phyloP scores from a whole-genome alignment of 1,284 basidiomycete species.

The Trametes pubescens region DNA sequence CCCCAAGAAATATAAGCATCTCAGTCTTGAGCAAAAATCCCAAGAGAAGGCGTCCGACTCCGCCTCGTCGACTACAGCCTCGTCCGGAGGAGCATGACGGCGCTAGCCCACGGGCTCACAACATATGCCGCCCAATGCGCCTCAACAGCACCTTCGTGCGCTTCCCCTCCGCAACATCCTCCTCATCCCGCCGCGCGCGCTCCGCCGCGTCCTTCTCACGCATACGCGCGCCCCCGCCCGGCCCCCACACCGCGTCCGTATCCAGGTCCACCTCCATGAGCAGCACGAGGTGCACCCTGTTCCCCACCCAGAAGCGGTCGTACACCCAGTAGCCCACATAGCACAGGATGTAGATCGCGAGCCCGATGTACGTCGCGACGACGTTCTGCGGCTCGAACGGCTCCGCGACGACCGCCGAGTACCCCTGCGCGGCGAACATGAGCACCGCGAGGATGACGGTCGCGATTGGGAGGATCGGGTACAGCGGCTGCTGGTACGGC shows the following conservation, averaged over 20 bases:
- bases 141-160: constrained; percentile 23
- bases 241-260: constrained; percentile 57
- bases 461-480: constrained; percentile 53
- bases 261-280: constrained; percentile 52
- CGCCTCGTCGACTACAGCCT: not conserved
- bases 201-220: constrained; percentile 44
- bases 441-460: constrained; percentile 52
- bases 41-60: not conserved
- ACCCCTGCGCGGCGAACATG: constrained; percentile 62
- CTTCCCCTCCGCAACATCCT: constrained; percentile 27
- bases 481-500: constrained; percentile 57
- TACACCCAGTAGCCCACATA: constrained; percentile 48
- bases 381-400: constrained; percentile 51
- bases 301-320: constrained; percentile 39
- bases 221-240: constrained; percentile 47
- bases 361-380: constrained; percentile 51
- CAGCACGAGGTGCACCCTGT: constrained; percentile 43
- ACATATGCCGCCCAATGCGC: constrained; percentile 17
- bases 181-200: constrained; percentile 29
- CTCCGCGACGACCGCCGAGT: constrained; percentile 47
- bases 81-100: not conserved
- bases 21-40: too few species aligned
- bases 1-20: too few species aligned
- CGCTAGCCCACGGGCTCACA: constrained; percentile 3
- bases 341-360: constrained; percentile 46